Conservation (phyloP, 495 filamentous ascomycete genomes). For the Thermothielavioides terrestris region DNA sequence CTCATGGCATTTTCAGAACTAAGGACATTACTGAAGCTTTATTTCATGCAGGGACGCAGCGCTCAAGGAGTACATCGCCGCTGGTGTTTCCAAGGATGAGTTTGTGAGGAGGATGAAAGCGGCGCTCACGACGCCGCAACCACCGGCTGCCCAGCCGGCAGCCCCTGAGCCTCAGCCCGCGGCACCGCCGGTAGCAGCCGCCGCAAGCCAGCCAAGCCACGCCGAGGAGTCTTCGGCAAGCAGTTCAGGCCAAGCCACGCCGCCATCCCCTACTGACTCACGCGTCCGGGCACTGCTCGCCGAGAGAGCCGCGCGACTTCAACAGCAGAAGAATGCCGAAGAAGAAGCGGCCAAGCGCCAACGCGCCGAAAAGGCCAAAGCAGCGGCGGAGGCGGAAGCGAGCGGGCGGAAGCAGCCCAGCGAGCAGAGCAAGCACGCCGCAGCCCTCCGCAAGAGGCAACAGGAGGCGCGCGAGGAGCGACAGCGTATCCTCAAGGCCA, state of each 20-base stretch:
- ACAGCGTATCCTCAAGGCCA: slow-evolving; percentile 49
- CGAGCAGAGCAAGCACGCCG: slow-evolving; percentile 34
- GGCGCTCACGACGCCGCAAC: slow-evolving; percentile 23
- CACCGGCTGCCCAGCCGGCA: neutral
- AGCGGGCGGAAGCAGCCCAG: slow-evolving; percentile 27
- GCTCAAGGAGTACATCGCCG: slow-evolving; percentile 55
- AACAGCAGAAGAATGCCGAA: slow-evolving; percentile 22
- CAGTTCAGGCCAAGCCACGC: slow-evolving; percentile 13
- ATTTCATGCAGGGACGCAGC: slow-evolving; percentile 42
- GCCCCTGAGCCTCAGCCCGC: neutral
- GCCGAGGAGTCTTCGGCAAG: neutral
- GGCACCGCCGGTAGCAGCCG: slow-evolving; percentile 1
- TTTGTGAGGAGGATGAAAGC: slow-evolving; percentile 43
- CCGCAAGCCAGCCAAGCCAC: neutral
- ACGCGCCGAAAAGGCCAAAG: slow-evolving; percentile 24
- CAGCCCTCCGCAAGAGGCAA: slow-evolving; percentile 41
- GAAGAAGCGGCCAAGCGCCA: slow-evolving; percentile 24
- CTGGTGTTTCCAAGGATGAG: slow-evolving; percentile 49
- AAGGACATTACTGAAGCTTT: neutral
- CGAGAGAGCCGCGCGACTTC: slow-evolving; percentile 23
- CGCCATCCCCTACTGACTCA: slow-evolving; percentile 12
- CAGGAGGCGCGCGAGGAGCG: slow-evolving; percentile 52
- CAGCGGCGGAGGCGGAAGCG: slow-evolving; percentile 31
- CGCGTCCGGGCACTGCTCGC: slow-evolving; percentile 17
- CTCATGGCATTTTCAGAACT: neutral